Conservation (phyloP, 495 filamentous ascomycete species). For the Hypoxylon perforatum region DNA sequence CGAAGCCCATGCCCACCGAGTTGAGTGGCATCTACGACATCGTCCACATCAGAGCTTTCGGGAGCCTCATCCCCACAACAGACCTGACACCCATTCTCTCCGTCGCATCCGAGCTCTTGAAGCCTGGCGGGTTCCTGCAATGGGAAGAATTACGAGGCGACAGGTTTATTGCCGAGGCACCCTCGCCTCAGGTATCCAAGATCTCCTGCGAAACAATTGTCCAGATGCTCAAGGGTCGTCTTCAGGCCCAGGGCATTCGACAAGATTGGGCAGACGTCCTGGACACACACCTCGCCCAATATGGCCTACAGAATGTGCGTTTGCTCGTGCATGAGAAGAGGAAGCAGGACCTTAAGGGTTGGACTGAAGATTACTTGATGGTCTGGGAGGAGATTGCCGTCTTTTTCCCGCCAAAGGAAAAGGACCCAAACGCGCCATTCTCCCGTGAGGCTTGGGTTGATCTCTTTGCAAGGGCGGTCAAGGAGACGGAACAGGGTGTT, state of each 20-base stretch:
- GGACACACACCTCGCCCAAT: no score
- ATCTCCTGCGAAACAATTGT: conserved; percentile 21
- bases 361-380: no score
- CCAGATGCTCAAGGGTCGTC: conserved; percentile 14
- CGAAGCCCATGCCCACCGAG: conserved; percentile 15
- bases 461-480: no score
- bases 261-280: background rate
- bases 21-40: conserved; percentile 33
- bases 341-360: no score
- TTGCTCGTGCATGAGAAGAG: no score
- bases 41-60: conserved; percentile 32
- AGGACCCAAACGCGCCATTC: no score
- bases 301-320: no score
- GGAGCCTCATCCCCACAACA: conserved; percentile 19
- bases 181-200: conserved; percentile 28
- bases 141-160: conserved; percentile 40
- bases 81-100: conserved; percentile 23
- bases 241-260: background rate
- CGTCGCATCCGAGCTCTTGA: conserved; percentile 24
- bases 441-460: no score
- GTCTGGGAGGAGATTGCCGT: no score
- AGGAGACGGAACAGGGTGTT: no score
- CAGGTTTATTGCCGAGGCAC: conserved; percentile 27
- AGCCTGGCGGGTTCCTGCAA: conserved; percentile 23
- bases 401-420: no score